Evolutionary conservation across 495 filamentous ascomycete species (phyloP), one percentile per base, ranked within the genome.

Genomic region (Penicillium crystallinum): DNA sequence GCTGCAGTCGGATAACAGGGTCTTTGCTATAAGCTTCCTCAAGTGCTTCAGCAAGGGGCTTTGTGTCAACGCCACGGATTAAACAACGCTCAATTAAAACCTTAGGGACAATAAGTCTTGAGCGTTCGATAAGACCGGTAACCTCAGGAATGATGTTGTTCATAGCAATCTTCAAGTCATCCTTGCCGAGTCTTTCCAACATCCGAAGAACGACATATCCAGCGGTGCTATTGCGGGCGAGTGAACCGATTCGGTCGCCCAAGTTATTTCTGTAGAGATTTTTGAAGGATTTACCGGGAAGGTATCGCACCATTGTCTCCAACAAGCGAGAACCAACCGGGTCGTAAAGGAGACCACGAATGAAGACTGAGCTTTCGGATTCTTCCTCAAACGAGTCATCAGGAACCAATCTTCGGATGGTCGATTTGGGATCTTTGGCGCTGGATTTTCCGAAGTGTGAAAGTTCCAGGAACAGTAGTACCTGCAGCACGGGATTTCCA

Each of bases 261-360:
- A 97, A 86, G 53, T 87, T 80, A 40, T 83, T 81, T 36, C 77
- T 80, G 62, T 92, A 87, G 0, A 98, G 66, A 18, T 79, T 77
- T 63, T 96, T 96, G 78, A 97, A 97, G 17, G 88, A 77, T 61
- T 89, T 95, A 25, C 89, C 91, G 0, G 91, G 90, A 25, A 86
- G 85, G 59, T 84, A 76, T 9, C 79, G 78, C 53, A 96, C 79
- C 49, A 98, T 84, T 2, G 83, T 87, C 64, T 98, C 93, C 10
- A 96, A 78, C 4, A 98, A 76, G 27, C 91, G 85, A 5, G 91
- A 96, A 4, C 95, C 95, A 21, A 97, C 81, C 0, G 87, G 72
- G 61, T 96, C 89, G 62, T 97, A 97, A 19, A 97, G 67, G 55
- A 97, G 77, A 31, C 87, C 84, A 55, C 88, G 88, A 65, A 97